phyloP scores from a whole-genome alignment of 2,329 filamentous ascomycete species.

The Curvularia sp. region DNA sequence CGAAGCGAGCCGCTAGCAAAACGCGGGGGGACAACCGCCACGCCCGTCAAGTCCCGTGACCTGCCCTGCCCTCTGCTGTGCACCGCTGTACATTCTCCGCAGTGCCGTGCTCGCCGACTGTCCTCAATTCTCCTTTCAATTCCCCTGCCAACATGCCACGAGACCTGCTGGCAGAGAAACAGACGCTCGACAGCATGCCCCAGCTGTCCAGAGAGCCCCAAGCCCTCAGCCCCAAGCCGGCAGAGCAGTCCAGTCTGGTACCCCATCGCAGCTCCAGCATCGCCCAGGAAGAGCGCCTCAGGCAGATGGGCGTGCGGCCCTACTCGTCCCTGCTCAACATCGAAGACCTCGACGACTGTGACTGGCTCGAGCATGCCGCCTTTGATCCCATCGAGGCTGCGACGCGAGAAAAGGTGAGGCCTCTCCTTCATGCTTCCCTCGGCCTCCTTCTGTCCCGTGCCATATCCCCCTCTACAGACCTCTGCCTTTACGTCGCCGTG shows the following conservation, averaged over 20 bases:
- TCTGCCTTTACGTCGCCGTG: conserved; percentile 8
- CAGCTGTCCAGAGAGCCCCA: conserved; percentile 48
- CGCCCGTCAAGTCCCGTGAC: conserved; percentile 24
- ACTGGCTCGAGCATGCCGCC: conserved; percentile 63
- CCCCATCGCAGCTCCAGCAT: conserved; percentile 34
- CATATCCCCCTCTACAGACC: too few species aligned
- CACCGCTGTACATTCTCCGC: conserved; percentile 1
- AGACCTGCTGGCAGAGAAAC: conserved; percentile 50
- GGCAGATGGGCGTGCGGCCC: conserved; percentile 67
- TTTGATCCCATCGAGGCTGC: conserved; percentile 66
- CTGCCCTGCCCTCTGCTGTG: conserved; percentile 18
- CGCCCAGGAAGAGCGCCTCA: conserved; percentile 38
- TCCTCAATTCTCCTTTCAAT: too few species aligned
- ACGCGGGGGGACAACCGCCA: conserved; percentile 12
- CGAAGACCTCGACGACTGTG: conserved; percentile 69
- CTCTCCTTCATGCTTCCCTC: conserved; percentile 10
- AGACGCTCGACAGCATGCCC: conserved; percentile 48
- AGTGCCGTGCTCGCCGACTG: neutral
- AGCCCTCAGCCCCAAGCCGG: conserved; percentile 25
- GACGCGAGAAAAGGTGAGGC: conserved; percentile 66
- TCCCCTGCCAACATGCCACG: conserved; percentile 49
- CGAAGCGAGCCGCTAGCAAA: conserved; percentile 21
- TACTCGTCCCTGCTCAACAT: conserved; percentile 76
- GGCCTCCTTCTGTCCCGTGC: neutral
- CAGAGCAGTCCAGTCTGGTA: conserved; percentile 24